A percentile compares a stretch with the other conserved stretches of the same genome.
These are phyloP conservation scores for Narthecium ossifragum DNA, from an alignment of 106 monocot genomes.

Conservation along the genomic window DNA sequence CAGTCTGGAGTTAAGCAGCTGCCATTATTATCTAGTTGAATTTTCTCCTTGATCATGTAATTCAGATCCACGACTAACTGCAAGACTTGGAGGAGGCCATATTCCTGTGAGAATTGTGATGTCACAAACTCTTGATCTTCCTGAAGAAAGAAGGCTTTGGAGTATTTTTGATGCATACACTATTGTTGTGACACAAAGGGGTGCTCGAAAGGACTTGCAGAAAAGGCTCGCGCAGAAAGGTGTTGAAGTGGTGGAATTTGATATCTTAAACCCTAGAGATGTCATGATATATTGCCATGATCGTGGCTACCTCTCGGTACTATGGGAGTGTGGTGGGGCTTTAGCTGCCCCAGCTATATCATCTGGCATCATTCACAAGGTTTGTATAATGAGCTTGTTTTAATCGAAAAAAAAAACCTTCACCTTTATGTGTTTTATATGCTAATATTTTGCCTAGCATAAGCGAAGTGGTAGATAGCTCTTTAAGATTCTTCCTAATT, in stretches of 20 bases:
- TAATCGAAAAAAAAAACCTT: too few species aligned
- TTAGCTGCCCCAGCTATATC: conserved; percentile 86
- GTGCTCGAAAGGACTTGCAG: conserved; percentile 76
- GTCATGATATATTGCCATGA: conserved; percentile 90
- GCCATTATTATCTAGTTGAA: neutral
- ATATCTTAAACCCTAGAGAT: conserved; percentile 82
- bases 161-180: conserved; percentile 89
- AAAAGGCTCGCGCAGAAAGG: conserved; percentile 79
- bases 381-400: too few species aligned
- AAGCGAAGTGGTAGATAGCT: too few species aligned
- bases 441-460: too few species aligned
- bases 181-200: conserved; percentile 90
- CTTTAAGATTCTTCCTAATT: too few species aligned
- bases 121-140: conserved; percentile 83
- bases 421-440: too few species aligned
- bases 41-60: conserved; percentile 2
- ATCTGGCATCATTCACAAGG: conserved; percentile 92
- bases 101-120: conserved; percentile 82
- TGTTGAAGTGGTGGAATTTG: conserved; percentile 98
- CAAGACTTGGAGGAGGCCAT: conserved; percentile 78
- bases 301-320: conserved; percentile 73
- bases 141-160: conserved; percentile 92
- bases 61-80: conserved; percentile 88
- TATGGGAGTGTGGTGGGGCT: conserved; percentile 95
- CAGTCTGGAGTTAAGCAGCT: neutral